These are phyloP conservation scores for Cenchrus americanus DNA, from an alignment of 176 grass and related monocot genomes.

Conservation along the genomic window DNA sequence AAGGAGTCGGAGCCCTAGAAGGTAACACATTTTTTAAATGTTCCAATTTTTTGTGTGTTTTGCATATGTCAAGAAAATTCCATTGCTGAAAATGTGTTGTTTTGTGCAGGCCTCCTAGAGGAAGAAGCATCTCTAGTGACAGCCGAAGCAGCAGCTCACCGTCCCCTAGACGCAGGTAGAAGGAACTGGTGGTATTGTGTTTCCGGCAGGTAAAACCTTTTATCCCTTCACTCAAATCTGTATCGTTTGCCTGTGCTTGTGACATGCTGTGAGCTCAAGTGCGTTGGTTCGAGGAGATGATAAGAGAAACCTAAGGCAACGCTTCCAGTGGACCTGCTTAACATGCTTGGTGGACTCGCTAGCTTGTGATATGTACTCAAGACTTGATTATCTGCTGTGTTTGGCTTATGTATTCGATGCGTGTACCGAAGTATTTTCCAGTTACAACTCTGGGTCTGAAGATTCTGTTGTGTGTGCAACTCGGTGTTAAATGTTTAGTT, in stretches of 20 bases:
- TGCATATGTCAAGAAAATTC: background rate
- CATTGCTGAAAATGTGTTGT: background rate
- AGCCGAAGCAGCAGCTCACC: conserved; percentile 84
- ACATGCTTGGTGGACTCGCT: conserved; percentile 24
- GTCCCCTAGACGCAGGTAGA: conserved; percentile 73
- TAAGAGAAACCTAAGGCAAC: conserved; percentile 20
- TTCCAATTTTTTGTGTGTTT: background rate
- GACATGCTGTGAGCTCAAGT: conserved; percentile 58
- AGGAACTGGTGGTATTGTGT: conserved; percentile 24
- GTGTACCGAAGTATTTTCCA: background rate
- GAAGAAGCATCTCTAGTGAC: conserved; percentile 81
- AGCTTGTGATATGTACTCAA: conserved; percentile 22
- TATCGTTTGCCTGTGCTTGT: conserved; percentile 57
- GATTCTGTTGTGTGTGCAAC: background rate
- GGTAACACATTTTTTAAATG: conserved; percentile 43
- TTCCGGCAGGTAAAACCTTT: conserved; percentile 58
- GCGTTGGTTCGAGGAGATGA: conserved; percentile 36
- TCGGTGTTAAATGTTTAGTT: background rate
- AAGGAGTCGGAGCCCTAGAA: conserved; percentile 94
- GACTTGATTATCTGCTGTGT: background rate
- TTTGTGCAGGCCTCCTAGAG: conserved; percentile 69
- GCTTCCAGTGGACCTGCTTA: conserved; percentile 12
- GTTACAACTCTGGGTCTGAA: background rate
- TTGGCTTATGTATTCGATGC: background rate
- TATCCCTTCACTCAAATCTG: conserved; percentile 47